Conservation (phyloP, 441 rosid species). For the Erodium chrysanthum region DNA sequence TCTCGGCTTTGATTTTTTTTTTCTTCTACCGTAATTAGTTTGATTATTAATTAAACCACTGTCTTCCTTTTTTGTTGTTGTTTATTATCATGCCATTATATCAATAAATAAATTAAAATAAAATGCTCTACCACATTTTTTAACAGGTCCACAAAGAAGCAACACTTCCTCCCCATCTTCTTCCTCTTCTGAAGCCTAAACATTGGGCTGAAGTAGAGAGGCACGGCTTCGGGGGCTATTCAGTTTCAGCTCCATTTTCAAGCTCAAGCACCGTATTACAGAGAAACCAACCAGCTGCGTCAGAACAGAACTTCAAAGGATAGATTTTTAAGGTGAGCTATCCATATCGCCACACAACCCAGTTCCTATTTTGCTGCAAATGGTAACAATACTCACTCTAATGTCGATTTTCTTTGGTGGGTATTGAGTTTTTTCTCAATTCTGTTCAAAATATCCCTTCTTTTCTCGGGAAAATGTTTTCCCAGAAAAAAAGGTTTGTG, state of each 20-base stretch:
- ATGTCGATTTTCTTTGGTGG: conserved; percentile 1
- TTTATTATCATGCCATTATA: no score
- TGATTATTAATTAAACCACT: no score
- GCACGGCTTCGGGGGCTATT: background rate
- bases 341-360: background rate
- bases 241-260: background rate
- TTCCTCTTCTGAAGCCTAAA: conserved; percentile 5
- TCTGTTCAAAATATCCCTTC: background rate
- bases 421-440: background rate
- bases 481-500: background rate
- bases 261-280: background rate
- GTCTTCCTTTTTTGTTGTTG: no score
- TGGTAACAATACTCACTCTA: background rate
- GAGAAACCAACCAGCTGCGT: background rate
- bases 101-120: no score
- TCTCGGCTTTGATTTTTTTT: no score
- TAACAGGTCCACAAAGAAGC: no score
- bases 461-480: background rate
- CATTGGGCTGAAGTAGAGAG: background rate
- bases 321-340: background rate
- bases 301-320: background rate
- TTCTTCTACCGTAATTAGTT: no score
- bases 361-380: background rate
- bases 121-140: no score
- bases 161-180: background rate